phyloP scores from a whole-genome alignment of 768 basidiomycete genomes.

The Pleurotus tuber-regium region DNA sequence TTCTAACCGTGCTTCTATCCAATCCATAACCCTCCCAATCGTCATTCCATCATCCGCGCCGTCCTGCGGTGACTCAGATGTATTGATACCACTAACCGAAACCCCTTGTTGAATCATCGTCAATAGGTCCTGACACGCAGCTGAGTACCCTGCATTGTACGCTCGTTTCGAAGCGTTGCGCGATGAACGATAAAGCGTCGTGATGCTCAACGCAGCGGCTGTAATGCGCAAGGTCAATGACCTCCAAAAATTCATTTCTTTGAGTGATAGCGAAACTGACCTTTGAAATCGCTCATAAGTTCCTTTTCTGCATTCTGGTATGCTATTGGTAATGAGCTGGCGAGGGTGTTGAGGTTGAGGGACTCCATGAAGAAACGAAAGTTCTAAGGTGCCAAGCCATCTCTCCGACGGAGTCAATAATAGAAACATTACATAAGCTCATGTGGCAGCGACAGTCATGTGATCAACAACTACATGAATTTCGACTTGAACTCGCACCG shows the following conservation, averaged over 20 bases:
- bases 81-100: conserved; percentile 51
- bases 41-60: conserved; percentile 61
- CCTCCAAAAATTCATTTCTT: too few relatives aligned
- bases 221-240: conserved; percentile 14
- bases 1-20: conserved; percentile 79
- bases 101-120: conserved; percentile 84
- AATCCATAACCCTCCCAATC: conserved; percentile 80
- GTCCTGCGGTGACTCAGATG: conserved; percentile 36
- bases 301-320: conserved; percentile 82
- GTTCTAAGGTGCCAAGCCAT: conserved; percentile 16
- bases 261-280: too few relatives aligned
- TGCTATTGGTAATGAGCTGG: conserved; percentile 66
- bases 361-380: conserved; percentile 65
- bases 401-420: neutral
- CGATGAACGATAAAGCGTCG: conserved; percentile 81
- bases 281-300: conserved; percentile 78
- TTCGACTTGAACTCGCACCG: too few relatives aligned
- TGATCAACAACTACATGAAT: too few relatives aligned
- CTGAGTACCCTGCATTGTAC: conserved; percentile 77
- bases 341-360: conserved; percentile 77
- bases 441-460: too few relatives aligned
- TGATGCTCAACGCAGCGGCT: conserved; percentile 85
- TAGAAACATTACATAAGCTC: too few relatives aligned
- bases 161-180: conserved; percentile 74
- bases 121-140: conserved; percentile 78